These are phyloP conservation scores for Ceratocystis harringtonii DNA, from an alignment of 2,329 filamentous ascomycete genomes.

Conservation along the genomic window DNA sequence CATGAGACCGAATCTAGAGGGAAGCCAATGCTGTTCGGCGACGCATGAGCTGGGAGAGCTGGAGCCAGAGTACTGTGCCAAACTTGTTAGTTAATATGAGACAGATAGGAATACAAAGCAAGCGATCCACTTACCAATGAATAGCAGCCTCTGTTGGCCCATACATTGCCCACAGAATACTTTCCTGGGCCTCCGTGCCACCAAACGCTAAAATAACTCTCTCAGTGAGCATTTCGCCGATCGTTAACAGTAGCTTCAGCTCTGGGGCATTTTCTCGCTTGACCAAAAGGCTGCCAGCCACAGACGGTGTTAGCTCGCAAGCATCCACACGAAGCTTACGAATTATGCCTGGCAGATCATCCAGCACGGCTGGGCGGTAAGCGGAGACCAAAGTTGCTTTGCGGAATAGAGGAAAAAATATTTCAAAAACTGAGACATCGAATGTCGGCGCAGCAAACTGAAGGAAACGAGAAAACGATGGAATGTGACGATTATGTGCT, in stretches of 20 bases:
- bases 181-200: conserved; percentile 32
- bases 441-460: conserved; percentile 90
- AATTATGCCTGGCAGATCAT: conserved; percentile 57
- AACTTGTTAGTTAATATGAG: conserved; percentile 1
- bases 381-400: conserved; percentile 60
- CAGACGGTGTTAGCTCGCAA: conserved; percentile 78
- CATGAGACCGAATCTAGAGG: conserved; percentile 71
- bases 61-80: conserved; percentile 53
- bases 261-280: conserved; percentile 51
- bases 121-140: conserved; percentile 43
- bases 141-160: conserved; percentile 86
- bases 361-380: conserved; percentile 52
- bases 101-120: not conserved
- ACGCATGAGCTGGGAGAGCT: conserved; percentile 39
- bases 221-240: conserved; percentile 80
- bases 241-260: conserved; percentile 62
- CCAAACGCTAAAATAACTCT: conserved; percentile 70
- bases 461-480: conserved; percentile 61
- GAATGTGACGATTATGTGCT: conserved; percentile 66
- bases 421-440: conserved; percentile 88
- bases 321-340: conserved; percentile 56
- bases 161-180: conserved; percentile 84
- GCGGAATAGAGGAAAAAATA: conserved; percentile 72
- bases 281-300: conserved; percentile 61
- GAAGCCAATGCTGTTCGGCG: conserved; percentile 56